phyloP scores from a whole-genome alignment of 176 grass and related monocot genomes.

The Urochloa ruziziensis region DNA sequence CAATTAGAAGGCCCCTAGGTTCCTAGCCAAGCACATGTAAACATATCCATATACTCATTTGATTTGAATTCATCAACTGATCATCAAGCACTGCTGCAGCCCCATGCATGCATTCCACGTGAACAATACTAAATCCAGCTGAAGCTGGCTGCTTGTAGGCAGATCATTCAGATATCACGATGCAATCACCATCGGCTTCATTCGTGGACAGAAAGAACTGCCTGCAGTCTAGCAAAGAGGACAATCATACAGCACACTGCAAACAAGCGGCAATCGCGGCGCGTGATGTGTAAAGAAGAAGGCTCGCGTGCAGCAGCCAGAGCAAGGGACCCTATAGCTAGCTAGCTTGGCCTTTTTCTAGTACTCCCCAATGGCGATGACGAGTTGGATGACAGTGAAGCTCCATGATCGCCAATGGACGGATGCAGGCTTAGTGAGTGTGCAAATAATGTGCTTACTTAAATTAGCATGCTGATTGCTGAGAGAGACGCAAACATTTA shows the following conservation, averaged over 20 bases:
- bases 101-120: neutral
- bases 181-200: neutral
- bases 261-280: neutral
- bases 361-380: neutral
- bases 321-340: neutral
- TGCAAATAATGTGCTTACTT: neutral
- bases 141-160: too few species aligned
- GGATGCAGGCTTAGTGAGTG: neutral
- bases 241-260: neutral
- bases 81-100: too few species aligned
- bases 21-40: too few species aligned
- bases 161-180: too few species aligned
- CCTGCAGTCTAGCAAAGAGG: neutral
- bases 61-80: conserved; percentile 12
- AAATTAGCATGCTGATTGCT: conserved; percentile 16
- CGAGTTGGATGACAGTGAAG: neutral
- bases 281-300: neutral
- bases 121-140: neutral
- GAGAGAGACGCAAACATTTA: conserved; percentile 5
- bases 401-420: neutral
- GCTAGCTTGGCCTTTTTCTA: neutral
- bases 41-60: neutral
- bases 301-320: neutral
- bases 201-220: neutral
- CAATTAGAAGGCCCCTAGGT: neutral